phyloP scores from a whole-genome alignment of 305 asterid species.

The Fraxinus angustifolia region DNA sequence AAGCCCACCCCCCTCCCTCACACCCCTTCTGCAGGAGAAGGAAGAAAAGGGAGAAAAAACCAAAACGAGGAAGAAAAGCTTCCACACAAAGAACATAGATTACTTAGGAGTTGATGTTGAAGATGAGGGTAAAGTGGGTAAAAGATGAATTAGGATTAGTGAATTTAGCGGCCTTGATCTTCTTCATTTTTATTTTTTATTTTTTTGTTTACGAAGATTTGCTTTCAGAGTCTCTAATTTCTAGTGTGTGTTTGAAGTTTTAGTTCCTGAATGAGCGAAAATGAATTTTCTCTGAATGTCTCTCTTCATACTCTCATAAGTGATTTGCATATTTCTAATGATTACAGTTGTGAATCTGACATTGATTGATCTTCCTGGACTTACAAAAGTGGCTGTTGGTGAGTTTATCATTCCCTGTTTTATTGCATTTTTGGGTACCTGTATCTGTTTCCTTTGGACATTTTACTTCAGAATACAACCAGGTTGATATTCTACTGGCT shows the following conservation, averaged over 20 bases:
- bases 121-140: background rate
- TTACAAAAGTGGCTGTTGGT: slow-evolving; percentile 82
- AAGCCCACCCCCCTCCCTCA: background rate
- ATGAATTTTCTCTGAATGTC: slow-evolving; percentile 1
- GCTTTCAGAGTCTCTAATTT: background rate
- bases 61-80: background rate
- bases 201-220: slow-evolving; percentile 2
- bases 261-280: slow-evolving; percentile 8
- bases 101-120: background rate
- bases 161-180: background rate
- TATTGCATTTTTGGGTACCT: slow-evolving; percentile 1
- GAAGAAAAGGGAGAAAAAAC: background rate
- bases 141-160: background rate
- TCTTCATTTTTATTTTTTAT: background rate
- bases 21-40: background rate
- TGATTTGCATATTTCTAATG: slow-evolving; percentile 27
- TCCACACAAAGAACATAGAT: background rate
- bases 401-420: slow-evolving; percentile 21
- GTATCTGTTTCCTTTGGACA: background rate
- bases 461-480: background rate
- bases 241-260: slow-evolving; percentile 1
- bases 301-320: slow-evolving; percentile 7
- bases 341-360: slow-evolving; percentile 75
- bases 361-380: slow-evolving; percentile 79
- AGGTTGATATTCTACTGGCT: slow-evolving; percentile 21